These are phyloP conservation scores for Amaranthus palmeri DNA, from an alignment of 148 eudicot species.

Conservation along the genomic window DNA sequence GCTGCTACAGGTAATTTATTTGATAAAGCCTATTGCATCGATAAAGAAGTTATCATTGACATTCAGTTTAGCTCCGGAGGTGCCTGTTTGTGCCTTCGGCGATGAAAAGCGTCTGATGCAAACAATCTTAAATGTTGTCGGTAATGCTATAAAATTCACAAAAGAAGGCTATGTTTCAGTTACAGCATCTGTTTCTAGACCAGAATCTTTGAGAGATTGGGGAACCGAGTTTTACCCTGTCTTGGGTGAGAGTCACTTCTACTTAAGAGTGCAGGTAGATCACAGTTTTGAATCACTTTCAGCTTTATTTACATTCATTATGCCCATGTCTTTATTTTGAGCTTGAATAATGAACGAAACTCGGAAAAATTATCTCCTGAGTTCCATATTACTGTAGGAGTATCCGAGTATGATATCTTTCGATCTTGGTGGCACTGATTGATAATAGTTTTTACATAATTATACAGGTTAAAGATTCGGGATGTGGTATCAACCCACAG, in stretches of 20 bases:
- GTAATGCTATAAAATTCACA: conserved; percentile 88
- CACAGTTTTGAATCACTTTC: background rate
- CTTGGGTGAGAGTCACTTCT: conserved; percentile 60
- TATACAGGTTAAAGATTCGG: conserved; percentile 82
- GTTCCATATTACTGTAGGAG: too few species aligned
- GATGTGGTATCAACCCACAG: conserved; percentile 72
- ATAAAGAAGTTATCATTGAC: conserved; percentile 72
- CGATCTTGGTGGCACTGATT: background rate
- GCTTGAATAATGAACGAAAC: background rate
- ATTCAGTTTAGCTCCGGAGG: conserved; percentile 54
- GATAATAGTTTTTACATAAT: background rate
- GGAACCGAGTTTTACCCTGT: conserved; percentile 50
- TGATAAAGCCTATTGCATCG: conserved; percentile 76
- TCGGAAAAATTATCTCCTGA: too few species aligned
- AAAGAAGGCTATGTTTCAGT: conserved; percentile 71
- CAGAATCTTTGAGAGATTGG: conserved; percentile 68
- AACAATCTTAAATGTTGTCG: conserved; percentile 63
- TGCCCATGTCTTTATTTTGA: background rate
- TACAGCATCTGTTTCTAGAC: conserved; percentile 59
- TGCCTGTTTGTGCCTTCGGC: conserved; percentile 65
- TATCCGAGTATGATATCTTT: background rate
- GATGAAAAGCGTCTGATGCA: conserved; percentile 87
- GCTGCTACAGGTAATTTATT: conserved; percentile 44
- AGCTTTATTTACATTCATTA: background rate
- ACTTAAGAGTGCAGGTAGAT: conserved; percentile 73